These are phyloP conservation scores for Claviceps humidiphila DNA, from an alignment of 2,329 filamentous ascomycete genomes.

Conservation along the genomic window DNA sequence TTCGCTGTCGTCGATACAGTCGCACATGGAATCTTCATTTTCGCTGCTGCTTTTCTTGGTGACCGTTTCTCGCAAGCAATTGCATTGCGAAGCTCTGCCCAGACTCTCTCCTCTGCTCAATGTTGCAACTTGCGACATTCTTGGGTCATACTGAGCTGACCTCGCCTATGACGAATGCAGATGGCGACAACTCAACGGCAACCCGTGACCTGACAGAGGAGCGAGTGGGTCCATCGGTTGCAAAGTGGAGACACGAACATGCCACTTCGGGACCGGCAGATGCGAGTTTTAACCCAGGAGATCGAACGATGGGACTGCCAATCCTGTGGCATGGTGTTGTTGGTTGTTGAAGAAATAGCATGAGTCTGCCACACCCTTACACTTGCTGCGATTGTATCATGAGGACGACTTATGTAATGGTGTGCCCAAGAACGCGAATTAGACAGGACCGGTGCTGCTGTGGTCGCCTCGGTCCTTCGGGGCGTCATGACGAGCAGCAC, in stretches of 20 bases:
- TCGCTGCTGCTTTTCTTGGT: background rate
- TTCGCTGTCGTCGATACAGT: no score
- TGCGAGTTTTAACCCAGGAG: background rate
- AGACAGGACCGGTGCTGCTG: no score
- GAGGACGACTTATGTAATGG: no score
- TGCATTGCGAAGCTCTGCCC: no score
- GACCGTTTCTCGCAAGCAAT: no score
- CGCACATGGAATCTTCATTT: no score
- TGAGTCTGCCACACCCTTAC: no score
- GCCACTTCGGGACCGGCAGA: background rate
- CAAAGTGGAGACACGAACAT: slow-evolving; percentile 2
- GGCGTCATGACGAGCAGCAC: no score
- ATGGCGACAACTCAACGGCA: slow-evolving; percentile 7
- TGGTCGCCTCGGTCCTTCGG: no score
- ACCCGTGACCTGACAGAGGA: background rate
- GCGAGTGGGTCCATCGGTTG: slow-evolving; percentile 3
- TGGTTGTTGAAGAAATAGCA: no score
- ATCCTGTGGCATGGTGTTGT: background rate
- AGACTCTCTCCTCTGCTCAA: background rate
- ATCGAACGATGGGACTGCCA: background rate
- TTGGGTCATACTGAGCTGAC: background rate
- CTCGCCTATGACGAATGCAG: slow-evolving; percentile 6
- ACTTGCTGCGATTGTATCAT: no score
- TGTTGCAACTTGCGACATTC: background rate
- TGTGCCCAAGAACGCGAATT: no score